Percentiles rank a stretch among this genome's conserved stretches.
These are phyloP conservation scores for Colletotrichum acutatum DNA, from an alignment of 2,329 filamentous ascomycete species.

Conservation along the genomic window DNA sequence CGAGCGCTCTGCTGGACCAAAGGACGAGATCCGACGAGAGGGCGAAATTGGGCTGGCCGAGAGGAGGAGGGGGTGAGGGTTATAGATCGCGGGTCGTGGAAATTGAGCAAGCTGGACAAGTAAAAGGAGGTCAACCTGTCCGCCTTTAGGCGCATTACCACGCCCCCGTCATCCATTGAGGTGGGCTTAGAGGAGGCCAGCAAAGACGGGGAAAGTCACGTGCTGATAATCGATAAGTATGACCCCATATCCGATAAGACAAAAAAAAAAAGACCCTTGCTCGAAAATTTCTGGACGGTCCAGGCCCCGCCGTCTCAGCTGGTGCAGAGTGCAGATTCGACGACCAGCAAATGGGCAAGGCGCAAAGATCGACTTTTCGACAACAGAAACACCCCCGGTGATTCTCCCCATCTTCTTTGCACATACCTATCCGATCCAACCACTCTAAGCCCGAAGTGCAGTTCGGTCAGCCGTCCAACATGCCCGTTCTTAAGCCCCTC, in stretches of 20 bases:
- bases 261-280: background rate
- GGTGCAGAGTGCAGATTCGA: conserved; percentile 13
- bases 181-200: background rate
- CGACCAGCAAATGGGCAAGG: background rate
- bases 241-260: conserved; percentile 7
- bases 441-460: background rate
- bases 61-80: background rate
- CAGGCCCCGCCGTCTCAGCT: conserved; percentile 16
- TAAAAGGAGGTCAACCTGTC: conserved; percentile 34
- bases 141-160: conserved; percentile 18
- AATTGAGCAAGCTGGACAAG: conserved; percentile 11
- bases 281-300: conserved; percentile 32
- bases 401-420: background rate
- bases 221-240: conserved; percentile 10
- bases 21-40: conserved; percentile 8
- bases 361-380: conserved; percentile 24
- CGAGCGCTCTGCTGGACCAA: background rate
- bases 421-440: background rate
- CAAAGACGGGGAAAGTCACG: conserved; percentile 20
- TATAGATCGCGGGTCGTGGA: conserved; percentile 20
- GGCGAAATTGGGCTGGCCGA: conserved; percentile 12
- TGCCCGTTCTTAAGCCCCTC: conserved; percentile 64
- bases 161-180: conserved; percentile 26
- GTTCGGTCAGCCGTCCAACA: conserved; percentile 42
- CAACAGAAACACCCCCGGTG: background rate